Evolutionary conservation across 2,329 filamentous ascomycete species (phyloP).

Genomic region (Botrytis byssoidea): DNA sequence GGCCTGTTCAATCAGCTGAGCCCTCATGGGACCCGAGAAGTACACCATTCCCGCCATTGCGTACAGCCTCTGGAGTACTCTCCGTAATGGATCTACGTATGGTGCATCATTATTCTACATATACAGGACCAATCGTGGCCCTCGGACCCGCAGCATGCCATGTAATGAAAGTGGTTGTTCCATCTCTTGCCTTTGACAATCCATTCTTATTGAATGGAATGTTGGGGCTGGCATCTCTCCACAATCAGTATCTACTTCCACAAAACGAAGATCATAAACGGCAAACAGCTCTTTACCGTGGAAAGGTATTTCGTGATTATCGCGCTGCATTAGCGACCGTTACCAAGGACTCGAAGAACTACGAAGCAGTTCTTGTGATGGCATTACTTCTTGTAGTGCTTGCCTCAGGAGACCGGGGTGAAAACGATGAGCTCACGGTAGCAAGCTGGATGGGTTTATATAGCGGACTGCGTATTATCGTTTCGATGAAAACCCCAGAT

Average conservation of each 20-base stretch:
- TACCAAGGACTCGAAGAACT: slow-evolving; percentile 26
- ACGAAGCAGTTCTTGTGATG: slow-evolving; percentile 34
- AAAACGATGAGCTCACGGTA: slow-evolving; percentile 29
- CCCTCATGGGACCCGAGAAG: slow-evolving; percentile 19
- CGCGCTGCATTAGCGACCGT: slow-evolving; percentile 29
- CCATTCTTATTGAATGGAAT: slow-evolving; percentile 35
- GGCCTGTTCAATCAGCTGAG: neutral
- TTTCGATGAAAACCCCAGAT: slow-evolving; percentile 8
- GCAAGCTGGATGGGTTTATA: slow-evolving; percentile 35
- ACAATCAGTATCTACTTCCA: slow-evolving; percentile 30
- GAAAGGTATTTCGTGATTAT: slow-evolving; percentile 30
- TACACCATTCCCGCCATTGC: slow-evolving; percentile 24
- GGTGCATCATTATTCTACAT: slow-evolving; percentile 36
- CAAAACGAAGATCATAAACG: slow-evolving; percentile 20
- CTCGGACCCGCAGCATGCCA: slow-evolving; percentile 23
- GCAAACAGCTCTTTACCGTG: slow-evolving; percentile 32
- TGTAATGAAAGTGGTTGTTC: slow-evolving; percentile 29
- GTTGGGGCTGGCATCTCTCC: slow-evolving; percentile 35
- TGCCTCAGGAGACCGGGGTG: slow-evolving; percentile 27
- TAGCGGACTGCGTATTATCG: slow-evolving; percentile 23
- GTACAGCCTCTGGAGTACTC: slow-evolving; percentile 26
- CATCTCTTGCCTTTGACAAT: slow-evolving; percentile 36
- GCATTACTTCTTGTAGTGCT: slow-evolving; percentile 34
- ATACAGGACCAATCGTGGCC: slow-evolving; percentile 29
- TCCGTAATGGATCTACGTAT: slow-evolving; percentile 31